Evolutionary conservation across 805 yeast genomes (phyloP), one percentile per base, ranked within the genome.

Genomic region (Wickerhamomyces bovis): DNA sequence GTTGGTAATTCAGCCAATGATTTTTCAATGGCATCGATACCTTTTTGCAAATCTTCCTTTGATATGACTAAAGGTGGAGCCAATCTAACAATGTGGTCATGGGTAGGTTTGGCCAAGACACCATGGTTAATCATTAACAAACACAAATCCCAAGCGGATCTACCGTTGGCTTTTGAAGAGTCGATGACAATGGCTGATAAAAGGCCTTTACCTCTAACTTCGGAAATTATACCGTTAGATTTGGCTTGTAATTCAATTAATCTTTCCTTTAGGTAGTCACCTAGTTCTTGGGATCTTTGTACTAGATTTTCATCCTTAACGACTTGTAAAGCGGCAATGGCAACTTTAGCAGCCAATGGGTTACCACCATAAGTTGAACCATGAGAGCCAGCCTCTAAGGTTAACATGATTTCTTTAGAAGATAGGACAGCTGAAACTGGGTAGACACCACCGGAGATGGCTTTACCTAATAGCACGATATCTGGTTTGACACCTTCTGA

Each of bases 331-430:
- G 98, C 97, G 49, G 96, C 97, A 64, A 88, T 81, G 51, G 97
- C 94, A 19, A 89, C 97, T 46, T 88, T 78, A 55, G 95, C 88
- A 20, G 96, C 92, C 64, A 92, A 77, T 54, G 98, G 97, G 71
- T 89, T 92, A 67, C 98, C 98, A 68, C 98, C 98, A 65, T 87
- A 92, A 20, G 98, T 92, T 25, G 97, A 90, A 44, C 98, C 98
- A 69, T 92, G 98, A 28, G 96, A 87, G 46, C 98, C 98, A 23
- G 97, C 95, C 52, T 86, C 88, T 57, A 92, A 77, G 53, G 88
- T 80, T 54, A 82, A 76, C 97, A 92, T 86, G 64, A 92, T 85
- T 49, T 89, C 95, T 57, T 72, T 79, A n/a, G 95, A 86, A 1
- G 97, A 85, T 53, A 92, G 74, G 16, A 89, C 97, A 25, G 95